Percentiles rank a stretch among this genome's conserved stretches.
These are phyloP conservation scores for Sonneratia caseolaris DNA, from an alignment of 345 rosid species.

Conservation along the genomic window DNA sequence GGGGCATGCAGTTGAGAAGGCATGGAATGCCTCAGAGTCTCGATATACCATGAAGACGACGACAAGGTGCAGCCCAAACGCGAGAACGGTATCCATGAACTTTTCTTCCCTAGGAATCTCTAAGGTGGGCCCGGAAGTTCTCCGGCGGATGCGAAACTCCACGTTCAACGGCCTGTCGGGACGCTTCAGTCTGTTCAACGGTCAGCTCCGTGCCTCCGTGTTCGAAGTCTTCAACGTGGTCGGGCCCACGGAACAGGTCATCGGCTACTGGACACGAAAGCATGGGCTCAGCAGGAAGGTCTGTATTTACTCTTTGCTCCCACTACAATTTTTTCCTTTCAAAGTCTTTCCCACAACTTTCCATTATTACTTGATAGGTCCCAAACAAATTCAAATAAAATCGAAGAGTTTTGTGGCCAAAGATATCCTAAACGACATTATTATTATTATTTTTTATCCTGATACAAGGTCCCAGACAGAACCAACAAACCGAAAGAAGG, in stretches of 20 bases:
- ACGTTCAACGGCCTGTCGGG: conserved; percentile 8
- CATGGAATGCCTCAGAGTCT: not conserved
- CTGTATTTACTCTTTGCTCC: not conserved
- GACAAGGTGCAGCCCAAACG: not conserved
- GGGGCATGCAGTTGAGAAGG: conserved; percentile 11
- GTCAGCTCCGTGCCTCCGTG: conserved; percentile 3
- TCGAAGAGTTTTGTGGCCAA: too few relatives aligned
- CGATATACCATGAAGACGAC: not conserved
- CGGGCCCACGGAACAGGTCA: not conserved
- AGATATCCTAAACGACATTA: too few relatives aligned
- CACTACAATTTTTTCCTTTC: not conserved
- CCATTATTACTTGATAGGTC: not conserved
- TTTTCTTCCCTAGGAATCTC: conserved; percentile 12
- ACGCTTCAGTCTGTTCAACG: not conserved
- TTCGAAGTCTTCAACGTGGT: conserved; percentile 13
- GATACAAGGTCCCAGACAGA: not conserved
- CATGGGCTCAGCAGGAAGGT: not conserved
- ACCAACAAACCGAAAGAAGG: not conserved
- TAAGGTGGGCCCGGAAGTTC: conserved; percentile 8
- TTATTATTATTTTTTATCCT: too few relatives aligned
- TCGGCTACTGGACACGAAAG: conserved; percentile 13
- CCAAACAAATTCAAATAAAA: too few relatives aligned
- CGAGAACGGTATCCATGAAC: not conserved
- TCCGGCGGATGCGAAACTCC: not conserved
- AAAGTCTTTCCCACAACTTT: not conserved